Percentiles rank a stretch among this genome's conserved stretches.
These are phyloP conservation scores for Podaxis pistillaris DNA, from an alignment of 768 basidiomycete species.

Conservation along the genomic window DNA sequence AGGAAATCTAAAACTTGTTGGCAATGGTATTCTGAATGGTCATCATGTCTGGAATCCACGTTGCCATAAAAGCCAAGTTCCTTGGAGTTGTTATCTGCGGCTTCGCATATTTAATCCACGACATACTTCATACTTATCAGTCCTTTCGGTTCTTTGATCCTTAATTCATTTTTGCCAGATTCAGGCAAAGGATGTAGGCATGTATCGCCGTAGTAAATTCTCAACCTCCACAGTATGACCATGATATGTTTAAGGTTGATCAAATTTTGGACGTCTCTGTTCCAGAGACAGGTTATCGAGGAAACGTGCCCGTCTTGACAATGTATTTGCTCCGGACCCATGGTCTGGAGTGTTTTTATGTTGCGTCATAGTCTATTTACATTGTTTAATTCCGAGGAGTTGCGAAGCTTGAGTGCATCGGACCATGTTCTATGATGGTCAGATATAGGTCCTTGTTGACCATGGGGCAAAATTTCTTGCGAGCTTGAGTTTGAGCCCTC, in stretches of 20 bases:
- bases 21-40: background rate
- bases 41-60: no score
- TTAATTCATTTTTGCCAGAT: background rate
- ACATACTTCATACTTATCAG: background rate
- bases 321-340: background rate
- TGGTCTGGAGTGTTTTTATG: background rate
- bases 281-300: background rate
- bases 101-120: background rate
- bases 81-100: background rate
- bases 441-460: background rate
- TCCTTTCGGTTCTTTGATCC: background rate
- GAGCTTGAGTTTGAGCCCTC: background rate
- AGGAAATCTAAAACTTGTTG: background rate
- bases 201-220: background rate
- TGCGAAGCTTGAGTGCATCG: background rate
- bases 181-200: background rate
- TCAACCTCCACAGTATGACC: background rate
- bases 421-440: background rate
- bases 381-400: slow-evolving; percentile 5
- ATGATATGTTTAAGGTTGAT: background rate
- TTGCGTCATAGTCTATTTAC: slow-evolving; percentile 7
- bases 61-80: background rate
- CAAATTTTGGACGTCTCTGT: background rate
- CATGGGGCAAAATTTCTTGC: background rate
- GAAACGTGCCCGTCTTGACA: background rate